These are phyloP conservation scores for Neonectria magnoliae DNA, from an alignment of 2,329 filamentous ascomycete species.

Conservation along the genomic window DNA sequence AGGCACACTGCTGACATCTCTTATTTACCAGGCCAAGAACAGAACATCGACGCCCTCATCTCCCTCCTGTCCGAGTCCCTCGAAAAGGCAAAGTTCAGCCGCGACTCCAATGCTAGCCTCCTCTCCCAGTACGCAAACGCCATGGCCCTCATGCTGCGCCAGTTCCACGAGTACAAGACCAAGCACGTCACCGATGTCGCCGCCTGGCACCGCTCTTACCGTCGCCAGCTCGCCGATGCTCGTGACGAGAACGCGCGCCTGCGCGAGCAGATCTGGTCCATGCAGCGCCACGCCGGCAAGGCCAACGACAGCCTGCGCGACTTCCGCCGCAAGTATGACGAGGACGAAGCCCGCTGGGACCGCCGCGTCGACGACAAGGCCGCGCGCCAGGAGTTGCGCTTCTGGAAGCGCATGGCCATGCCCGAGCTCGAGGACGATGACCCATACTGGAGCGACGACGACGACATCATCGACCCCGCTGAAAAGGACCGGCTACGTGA, in stretches of 20 bases:
- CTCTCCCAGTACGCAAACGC: conserved; percentile 68
- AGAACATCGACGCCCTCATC: conserved; percentile 69
- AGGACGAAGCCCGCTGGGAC: conserved; percentile 64
- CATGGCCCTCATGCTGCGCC: conserved; percentile 67
- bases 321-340: conserved; percentile 66
- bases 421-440: conserved; percentile 69
- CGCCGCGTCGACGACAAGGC: conserved; percentile 63
- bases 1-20: conserved; percentile 7
- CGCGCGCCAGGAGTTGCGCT: conserved; percentile 67
- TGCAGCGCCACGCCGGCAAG: conserved; percentile 68
- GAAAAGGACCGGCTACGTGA: conserved; percentile 67
- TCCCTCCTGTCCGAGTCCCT: conserved; percentile 70
- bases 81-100: conserved; percentile 68
- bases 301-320: conserved; percentile 68
- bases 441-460: conserved; percentile 71
- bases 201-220: conserved; percentile 73
- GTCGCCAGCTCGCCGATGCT: conserved; percentile 71
- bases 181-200: conserved; percentile 70
- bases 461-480: conserved; percentile 69
- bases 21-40: conserved; percentile 59
- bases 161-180: conserved; percentile 73
- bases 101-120: conserved; percentile 68
- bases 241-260: conserved; percentile 71
- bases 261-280: conserved; percentile 73
- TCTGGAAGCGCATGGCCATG: conserved; percentile 75